These are phyloP conservation scores for Ceriops decandra DNA, from an alignment of 345 rosid species.

Conservation along the genomic window DNA sequence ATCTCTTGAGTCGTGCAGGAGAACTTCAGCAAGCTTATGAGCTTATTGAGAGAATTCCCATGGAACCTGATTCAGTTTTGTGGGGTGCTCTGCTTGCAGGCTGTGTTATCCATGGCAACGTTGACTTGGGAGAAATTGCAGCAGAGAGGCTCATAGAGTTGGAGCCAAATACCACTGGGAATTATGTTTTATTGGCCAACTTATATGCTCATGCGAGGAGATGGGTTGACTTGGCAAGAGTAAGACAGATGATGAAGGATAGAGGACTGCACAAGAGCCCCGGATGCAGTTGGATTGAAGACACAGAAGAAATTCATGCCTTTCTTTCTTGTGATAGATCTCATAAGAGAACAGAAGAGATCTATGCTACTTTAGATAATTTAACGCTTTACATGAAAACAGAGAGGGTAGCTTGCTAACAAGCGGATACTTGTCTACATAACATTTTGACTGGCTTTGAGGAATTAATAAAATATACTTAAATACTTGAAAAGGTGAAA, in stretches of 20 bases:
- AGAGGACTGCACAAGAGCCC: slow-evolving; percentile 25
- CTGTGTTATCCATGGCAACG: slow-evolving; percentile 19
- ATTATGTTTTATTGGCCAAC: slow-evolving; percentile 23
- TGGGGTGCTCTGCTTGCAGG: slow-evolving; percentile 31
- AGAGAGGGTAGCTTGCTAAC: not conserved
- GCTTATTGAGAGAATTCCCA: slow-evolving; percentile 17
- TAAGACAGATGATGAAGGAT: slow-evolving; percentile 16
- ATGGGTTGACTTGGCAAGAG: slow-evolving; percentile 21
- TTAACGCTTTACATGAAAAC: slow-evolving; percentile 42
- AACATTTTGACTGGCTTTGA: too few species aligned
- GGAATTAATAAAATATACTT: too few species aligned
- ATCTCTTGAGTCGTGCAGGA: slow-evolving; percentile 25
- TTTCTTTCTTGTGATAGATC: slow-evolving; percentile 20
- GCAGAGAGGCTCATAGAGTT: slow-evolving; percentile 20
- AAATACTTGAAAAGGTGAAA: too few species aligned
- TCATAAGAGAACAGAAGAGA: slow-evolving; percentile 18
- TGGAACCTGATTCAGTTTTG: slow-evolving; percentile 25
- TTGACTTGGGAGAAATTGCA: slow-evolving; percentile 23
- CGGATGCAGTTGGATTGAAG: slow-evolving; percentile 33
- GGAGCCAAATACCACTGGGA: slow-evolving; percentile 21
- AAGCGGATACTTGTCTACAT: too few species aligned
- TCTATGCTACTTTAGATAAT: slow-evolving; percentile 34
- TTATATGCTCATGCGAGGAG: slow-evolving; percentile 18
- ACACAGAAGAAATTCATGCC: slow-evolving; percentile 14
- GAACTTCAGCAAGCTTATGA: slow-evolving; percentile 21